Base-by-base conservation (phyloP, 441 rosid genomes). In the Populus tomentosa region DNA sequence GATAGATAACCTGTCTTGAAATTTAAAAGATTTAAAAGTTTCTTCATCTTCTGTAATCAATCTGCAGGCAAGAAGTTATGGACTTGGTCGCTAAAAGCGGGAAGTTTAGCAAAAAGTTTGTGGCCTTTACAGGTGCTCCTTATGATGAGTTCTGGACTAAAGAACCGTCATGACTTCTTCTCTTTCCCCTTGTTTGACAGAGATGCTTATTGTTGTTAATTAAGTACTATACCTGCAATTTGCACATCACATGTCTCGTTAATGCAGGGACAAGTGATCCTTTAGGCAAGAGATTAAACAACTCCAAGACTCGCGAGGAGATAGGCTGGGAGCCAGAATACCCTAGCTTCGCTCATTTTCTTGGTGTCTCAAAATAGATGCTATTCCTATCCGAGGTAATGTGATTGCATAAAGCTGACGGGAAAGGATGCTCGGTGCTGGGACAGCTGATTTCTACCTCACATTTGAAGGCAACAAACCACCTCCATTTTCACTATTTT, bases 271-370 rank as follows among this genome's bases (percentile, higher is more conserved):
- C 89, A 1, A 83, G 70, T 69, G 99, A 84, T 83, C 94, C 92
- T 26, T 79, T 92, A 65, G 98, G 99, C 28, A 95, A 95, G 90
- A 92, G 84, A 83, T 80, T 95, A 79, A 90, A 89, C 92, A 93
- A 92, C 88, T 80, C 89, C 0, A 82, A 74, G 81, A 95, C 99
- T 75, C 87, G 92, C 8, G 70, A 84, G 1, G 95, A 92, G 76
- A 76, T 95, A 28, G 97, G 89, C 61, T 94, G 99, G 99, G 92
- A 95, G 83, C 98, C 98, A 0, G 88, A 88, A 82, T 87, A 91
- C 78, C 86, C 85, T 4, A 94, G 97, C 86, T 95, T 95, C 76
- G 89, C 94, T 33, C 87, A 85, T 2, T 95, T 89, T 87, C 86
- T 93, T 3, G 94, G 93, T 75, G 83, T 91, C n/a, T 77, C 90